Conservation (phyloP, 2,329 filamentous ascomycete species). For the Xylariaceae sp. region DNA sequence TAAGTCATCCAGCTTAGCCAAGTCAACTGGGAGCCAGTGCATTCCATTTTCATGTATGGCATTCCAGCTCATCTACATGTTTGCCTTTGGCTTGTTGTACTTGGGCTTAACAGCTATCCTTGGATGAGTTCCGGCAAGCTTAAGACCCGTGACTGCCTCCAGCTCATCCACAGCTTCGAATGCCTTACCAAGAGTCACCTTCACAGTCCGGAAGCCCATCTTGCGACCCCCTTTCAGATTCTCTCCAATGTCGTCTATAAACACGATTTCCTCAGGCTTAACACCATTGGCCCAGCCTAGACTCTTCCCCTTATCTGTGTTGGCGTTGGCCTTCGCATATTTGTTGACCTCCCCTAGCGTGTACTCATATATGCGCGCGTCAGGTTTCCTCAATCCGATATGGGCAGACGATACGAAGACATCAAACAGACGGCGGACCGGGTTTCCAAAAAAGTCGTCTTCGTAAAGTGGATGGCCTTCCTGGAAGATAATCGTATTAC, state of each 20-base stretch:
- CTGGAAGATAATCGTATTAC: slow-evolving; percentile 87
- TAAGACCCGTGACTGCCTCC: slow-evolving; percentile 69
- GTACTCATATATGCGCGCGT: slow-evolving; percentile 73
- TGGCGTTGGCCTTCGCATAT: slow-evolving; percentile 52
- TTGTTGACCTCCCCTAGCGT: slow-evolving; percentile 64
- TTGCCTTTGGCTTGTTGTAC: slow-evolving; percentile 34
- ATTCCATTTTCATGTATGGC: too few relatives aligned
- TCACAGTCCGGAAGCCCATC: slow-evolving; percentile 76
- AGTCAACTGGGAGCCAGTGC: too few relatives aligned
- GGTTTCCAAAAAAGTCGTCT: slow-evolving; percentile 48
- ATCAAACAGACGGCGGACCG: slow-evolving; percentile 69
- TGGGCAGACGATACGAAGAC: slow-evolving; percentile 85
- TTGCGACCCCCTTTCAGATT: slow-evolving; percentile 78
- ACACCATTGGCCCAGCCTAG: slow-evolving; percentile 51
- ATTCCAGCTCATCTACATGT: slow-evolving; percentile 34
- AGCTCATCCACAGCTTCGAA: slow-evolving; percentile 79
- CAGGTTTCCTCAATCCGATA: slow-evolving; percentile 82
- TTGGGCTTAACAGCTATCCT: slow-evolving; percentile 43
- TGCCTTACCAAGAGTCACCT: slow-evolving; percentile 73
- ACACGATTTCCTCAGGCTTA: slow-evolving; percentile 66
- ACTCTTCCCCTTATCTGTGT: slow-evolving; percentile 34
- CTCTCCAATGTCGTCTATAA: slow-evolving; percentile 91
- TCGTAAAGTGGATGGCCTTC: slow-evolving; percentile 64
- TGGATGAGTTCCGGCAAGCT: slow-evolving; percentile 53
- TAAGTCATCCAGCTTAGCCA: too few relatives aligned